phyloP scores from a whole-genome alignment of 2,329 filamentous ascomycete species.

The Emydomyces testavorans region DNA sequence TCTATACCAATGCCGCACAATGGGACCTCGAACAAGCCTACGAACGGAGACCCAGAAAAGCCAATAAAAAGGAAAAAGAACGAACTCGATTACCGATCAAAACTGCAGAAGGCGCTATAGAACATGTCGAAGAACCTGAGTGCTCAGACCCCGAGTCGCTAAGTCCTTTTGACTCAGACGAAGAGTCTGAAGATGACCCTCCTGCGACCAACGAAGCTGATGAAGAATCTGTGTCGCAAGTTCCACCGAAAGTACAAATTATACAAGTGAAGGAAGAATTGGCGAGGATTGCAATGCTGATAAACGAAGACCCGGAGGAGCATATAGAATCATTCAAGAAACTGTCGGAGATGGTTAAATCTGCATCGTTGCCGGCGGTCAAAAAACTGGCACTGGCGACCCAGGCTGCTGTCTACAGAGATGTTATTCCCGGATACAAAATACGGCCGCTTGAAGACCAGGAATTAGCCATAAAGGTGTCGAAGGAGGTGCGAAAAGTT shows the following conservation, averaged over 20 bases:
- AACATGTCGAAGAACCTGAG: slow-evolving; percentile 43
- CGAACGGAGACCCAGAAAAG: slow-evolving; percentile 67
- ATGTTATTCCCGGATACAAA: slow-evolving; percentile 90
- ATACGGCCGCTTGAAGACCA: slow-evolving; percentile 74
- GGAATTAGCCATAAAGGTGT: slow-evolving; percentile 64
- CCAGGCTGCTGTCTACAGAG: slow-evolving; percentile 83
- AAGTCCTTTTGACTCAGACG: slow-evolving; percentile 51
- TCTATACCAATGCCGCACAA: slow-evolving; percentile 61
- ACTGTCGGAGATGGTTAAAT: slow-evolving; percentile 61
- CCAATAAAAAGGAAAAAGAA: slow-evolving; percentile 62
- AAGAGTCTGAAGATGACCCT: slow-evolving; percentile 45
- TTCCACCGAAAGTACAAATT: slow-evolving; percentile 69
- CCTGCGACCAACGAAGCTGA: slow-evolving; percentile 38
- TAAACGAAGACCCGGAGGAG: slow-evolving; percentile 92
- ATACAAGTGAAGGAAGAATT: slow-evolving; percentile 82
- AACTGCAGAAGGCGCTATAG: slow-evolving; percentile 62
- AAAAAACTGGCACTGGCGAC: slow-evolving; percentile 78
- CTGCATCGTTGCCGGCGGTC: slow-evolving; percentile 54
- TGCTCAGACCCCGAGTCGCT: slow-evolving; percentile 46
- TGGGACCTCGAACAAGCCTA: slow-evolving; percentile 93
- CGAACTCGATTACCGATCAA: slow-evolving; percentile 73
- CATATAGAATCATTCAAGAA: slow-evolving; percentile 68
- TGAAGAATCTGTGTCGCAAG: slow-evolving; percentile 47
- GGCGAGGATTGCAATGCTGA: slow-evolving; percentile 62
- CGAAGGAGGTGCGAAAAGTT: slow-evolving; percentile 77